Evolutionary conservation across 805 yeast genomes (phyloP), one percentile per base, ranked within the genome.

Genomic region (Candida nanaspora): DNA sequence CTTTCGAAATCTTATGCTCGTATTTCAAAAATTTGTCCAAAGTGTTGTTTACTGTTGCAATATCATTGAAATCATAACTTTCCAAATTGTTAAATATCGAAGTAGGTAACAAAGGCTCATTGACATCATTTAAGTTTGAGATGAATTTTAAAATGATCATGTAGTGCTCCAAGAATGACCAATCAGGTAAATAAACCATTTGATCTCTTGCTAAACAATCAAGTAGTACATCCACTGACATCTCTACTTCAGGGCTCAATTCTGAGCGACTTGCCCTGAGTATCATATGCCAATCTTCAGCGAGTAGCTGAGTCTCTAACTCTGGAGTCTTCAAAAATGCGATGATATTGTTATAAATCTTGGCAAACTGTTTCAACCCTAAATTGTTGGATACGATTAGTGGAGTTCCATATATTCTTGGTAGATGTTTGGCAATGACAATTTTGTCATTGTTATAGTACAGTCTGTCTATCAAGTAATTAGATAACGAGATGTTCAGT

Each of bases 401-500:
- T 10, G 66, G 62, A n/a, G 48, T 42, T 2, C 63, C 60, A 43
- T 56, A 65, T 8, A 63, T 42, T 6, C 44, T 46, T 3, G 53
- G 47, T 10, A 72, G 48, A 39, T 63, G 67, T 38, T 62, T 56
- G n/a, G 79, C 81, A 3, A 78, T 60, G 3, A 70, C 63, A 28
- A 82, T 70, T 35, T 67, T 71, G 39, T 68, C 69, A 33, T 76
- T 66, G 41, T 72, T 70, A 43, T 71, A 70, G 49, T 86, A 84
- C 52, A 81, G 80, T 32, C 48, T 45, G 39, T 61, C 66, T n/a
- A 52, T 46, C 13, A 80, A 62, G 56, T 86, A 88, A 6, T 86
- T 84, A 37, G 78, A 75, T 33, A 89, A 69, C 2, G 89, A 80
- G 33, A 91, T 80, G 47, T 89, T 80, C 35, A 91, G 61, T 41